Base-by-base conservation (phyloP, 768 basidiomycete species). In the Leccinum rimulosum region DNA sequence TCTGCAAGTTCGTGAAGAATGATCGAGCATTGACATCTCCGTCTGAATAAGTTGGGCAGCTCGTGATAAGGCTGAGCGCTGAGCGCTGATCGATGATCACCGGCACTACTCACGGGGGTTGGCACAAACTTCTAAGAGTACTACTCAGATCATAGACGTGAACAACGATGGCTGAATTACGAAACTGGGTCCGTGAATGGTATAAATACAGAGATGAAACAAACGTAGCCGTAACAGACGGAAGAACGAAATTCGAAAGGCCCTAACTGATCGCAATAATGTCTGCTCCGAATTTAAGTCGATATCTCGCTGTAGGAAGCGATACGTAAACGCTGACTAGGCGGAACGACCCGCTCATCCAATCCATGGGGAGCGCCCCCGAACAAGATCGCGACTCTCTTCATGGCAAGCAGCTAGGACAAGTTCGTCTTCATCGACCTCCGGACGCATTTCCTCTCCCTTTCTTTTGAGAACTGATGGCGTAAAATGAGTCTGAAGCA, bases 401-500 rank as follows among this genome's bases (percentile, higher is more conserved):
- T 60, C 61, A 61, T 61, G 9, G 58, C 50, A 38, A 61, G 61
- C 22, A 60, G 6, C 61, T 47, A 77, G 70, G 4, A 65, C 28
- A 12, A 63, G 57, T 2, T 73, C 71, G 8, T 62, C 58, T 7
- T 70, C 66, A 0, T 71, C 58, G 12, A 54, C 35, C 10, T 66
- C 60, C 6, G 50, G 55, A 40, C 45, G 55, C 14, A n/a, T 31
- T 28, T 59, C 56, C 28, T 69, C 63, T 27, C 36, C 51, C 19
- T 65, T 71, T 7, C 56, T 59, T 52, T 60, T 71, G 43, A 60
- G 50, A 1, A 49, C 14, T 1, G 67, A 57, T 35, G 63, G 50
- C 15, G 65, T 51, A 66, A 87, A 86, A 11, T 80, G 76, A 0
- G 81, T 62, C 55, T 81, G 81, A 64, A 85, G 73, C 1, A 88